Conservation (phyloP, 441 rosid species). For the Theobroma grandiflorum region DNA sequence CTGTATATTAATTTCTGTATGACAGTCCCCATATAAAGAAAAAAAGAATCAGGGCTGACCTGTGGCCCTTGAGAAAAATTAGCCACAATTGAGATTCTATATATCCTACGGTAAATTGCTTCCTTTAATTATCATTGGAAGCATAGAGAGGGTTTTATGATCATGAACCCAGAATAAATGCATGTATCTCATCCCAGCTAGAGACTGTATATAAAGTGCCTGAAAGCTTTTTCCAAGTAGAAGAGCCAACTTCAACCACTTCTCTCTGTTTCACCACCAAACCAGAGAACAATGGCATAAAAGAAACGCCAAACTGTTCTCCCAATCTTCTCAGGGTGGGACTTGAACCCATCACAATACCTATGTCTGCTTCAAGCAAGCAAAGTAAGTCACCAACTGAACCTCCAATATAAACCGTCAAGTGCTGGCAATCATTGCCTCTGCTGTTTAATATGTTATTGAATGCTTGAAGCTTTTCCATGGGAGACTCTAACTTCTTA, state of each 20-base stretch:
- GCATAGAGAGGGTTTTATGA: neutral
- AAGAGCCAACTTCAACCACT: conserved; percentile 20
- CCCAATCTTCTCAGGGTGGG: conserved; percentile 46
- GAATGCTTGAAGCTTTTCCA: conserved; percentile 47
- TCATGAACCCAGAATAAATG: conserved; percentile 44
- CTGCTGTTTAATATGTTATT: conserved; percentile 36
- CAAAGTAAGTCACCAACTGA: conserved; percentile 49
- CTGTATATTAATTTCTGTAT: conserved; percentile 15
- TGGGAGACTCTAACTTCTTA: conserved; percentile 43
- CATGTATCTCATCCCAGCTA: conserved; percentile 54
- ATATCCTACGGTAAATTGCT: conserved; percentile 28
- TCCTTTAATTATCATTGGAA: neutral
- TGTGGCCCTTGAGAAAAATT: conserved; percentile 39
- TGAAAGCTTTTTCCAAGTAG: conserved; percentile 34
- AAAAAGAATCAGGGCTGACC: conserved; percentile 39
- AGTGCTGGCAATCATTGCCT: conserved; percentile 22
- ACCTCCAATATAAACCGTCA: conserved; percentile 49
- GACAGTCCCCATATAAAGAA: conserved; percentile 30
- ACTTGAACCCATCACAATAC: conserved; percentile 47
- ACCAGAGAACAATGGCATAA: conserved; percentile 44
- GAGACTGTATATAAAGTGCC: conserved; percentile 49
- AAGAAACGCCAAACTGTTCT: conserved; percentile 43
- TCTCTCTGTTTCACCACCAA: conserved; percentile 46
- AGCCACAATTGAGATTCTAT: conserved; percentile 42
- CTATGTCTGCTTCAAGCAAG: conserved; percentile 53